Conservation (phyloP, 495 filamentous ascomycete species). For the Aspergillus biplanus region DNA sequence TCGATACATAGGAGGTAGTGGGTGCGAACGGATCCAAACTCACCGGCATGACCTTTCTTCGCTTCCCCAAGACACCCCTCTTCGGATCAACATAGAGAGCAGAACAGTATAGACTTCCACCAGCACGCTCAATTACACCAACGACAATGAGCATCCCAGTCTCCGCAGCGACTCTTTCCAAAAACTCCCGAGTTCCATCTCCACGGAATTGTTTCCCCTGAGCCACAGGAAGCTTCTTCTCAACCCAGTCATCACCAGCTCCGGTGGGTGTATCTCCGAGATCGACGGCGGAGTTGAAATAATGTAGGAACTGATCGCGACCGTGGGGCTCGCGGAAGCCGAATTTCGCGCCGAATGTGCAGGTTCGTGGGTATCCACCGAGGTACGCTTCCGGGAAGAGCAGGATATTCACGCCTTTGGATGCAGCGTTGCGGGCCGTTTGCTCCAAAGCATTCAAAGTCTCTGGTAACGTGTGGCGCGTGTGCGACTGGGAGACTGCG, state of each 20-base stretch:
- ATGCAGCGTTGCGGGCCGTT: constrained; percentile 49
- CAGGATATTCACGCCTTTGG: constrained; percentile 68
- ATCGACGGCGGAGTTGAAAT: constrained; percentile 80
- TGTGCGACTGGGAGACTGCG: constrained; percentile 77
- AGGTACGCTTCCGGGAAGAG: constrained; percentile 94
- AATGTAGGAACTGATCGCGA: constrained; percentile 80
- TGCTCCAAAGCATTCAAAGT: constrained; percentile 68
- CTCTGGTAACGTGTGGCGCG: constrained; percentile 61
- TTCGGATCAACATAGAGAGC: constrained; percentile 81
- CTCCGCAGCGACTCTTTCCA: constrained; percentile 74
- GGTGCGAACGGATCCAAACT: constrained; percentile 23
- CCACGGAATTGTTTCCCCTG: constrained; percentile 59
- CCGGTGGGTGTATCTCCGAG: constrained; percentile 83
- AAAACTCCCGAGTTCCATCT: constrained; percentile 81
- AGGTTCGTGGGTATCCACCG: constrained; percentile 89
- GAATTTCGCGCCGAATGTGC: constrained; percentile 73
- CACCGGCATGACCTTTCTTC: constrained; percentile 91
- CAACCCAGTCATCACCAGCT: constrained; percentile 73
- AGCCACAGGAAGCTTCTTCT: constrained; percentile 58
- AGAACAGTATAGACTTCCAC: constrained; percentile 83
- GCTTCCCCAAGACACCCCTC: constrained; percentile 76
- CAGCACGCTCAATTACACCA: constrained; percentile 78
- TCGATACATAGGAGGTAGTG: background rate
- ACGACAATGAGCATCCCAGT: constrained; percentile 80
- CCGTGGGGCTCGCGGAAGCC: constrained; percentile 69